Evolutionary conservation across 345 rosid species (phyloP), one percentile per base, ranked within the genome.

Genomic region (Gossypium mustelinum): DNA sequence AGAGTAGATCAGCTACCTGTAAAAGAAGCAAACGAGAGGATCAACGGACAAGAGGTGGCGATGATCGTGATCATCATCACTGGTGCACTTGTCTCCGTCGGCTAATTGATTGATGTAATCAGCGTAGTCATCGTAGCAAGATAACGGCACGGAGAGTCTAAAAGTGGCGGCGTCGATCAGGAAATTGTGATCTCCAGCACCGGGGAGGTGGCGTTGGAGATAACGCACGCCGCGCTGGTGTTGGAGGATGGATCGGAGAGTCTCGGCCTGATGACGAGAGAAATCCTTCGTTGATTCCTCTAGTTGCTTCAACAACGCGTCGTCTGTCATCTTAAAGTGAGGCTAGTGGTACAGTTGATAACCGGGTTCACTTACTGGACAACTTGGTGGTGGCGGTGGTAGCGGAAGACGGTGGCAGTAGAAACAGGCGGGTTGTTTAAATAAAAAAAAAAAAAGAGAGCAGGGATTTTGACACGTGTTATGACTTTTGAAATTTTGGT

Each of bases 211-310:
- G 34, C 72, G 75, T 50, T 52, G 82, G 78, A 86, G 89, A 48
- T 86, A 86, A 55, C 68, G 56, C 3, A 75, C 82, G 24, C 74
- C 75, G 71, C 64, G 57, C 74, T 83, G 84, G 75, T 74, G 85
- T 45, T 78, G 70, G 67, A 87, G 88, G 77, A 87, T 85, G 11
- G 86, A 87, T 1, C 1, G 84, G 57, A 87, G 85, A 14, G 90
- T 77, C 29, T 83, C 79, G 12, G 62, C 70, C 80, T 85, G 88
- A 79, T 78, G 82, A 59, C 25, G 76, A 18, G 11, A 7, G 54
- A 85, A 75, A 79, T 81, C 69, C 77, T 70, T 71, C 24, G 87
- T 84, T 24, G 76, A 75, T 9, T 81, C 87, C 59, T 86, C 86
- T 57, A 86, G 75, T 75, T 77, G 80, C 48, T 24, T 64, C 43